phyloP scores from a whole-genome alignment of 176 grass and related monocot species.

The Oryza punctata region DNA sequence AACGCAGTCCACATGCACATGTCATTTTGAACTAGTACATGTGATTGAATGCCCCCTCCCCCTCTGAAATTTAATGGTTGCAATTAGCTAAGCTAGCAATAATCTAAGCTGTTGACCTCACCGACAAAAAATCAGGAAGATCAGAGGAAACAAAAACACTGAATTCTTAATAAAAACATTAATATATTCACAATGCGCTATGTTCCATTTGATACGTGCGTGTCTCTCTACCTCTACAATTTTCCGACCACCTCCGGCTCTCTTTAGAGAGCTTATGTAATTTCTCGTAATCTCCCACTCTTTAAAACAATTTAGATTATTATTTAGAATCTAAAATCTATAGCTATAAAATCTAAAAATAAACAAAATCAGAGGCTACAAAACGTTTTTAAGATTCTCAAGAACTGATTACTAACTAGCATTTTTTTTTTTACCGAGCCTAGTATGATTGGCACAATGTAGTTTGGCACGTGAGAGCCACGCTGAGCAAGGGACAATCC shows the following conservation, averaged over 20 bases:
- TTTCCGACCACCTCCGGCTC: background rate
- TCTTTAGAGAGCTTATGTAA: too few relatives aligned
- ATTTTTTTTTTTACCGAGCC: too few relatives aligned
- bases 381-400: too few relatives aligned
- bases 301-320: too few relatives aligned
- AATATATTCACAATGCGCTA: too few relatives aligned
- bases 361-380: too few relatives aligned
- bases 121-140: background rate
- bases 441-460: background rate
- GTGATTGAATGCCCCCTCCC: too few relatives aligned
- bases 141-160: background rate
- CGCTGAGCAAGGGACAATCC: background rate
- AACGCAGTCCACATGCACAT: background rate
- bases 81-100: background rate
- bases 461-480: background rate
- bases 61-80: background rate
- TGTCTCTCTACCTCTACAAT: background rate
- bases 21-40: background rate
- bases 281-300: too few relatives aligned
- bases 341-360: too few relatives aligned
- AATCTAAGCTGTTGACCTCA: background rate
- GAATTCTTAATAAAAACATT: too few relatives aligned
- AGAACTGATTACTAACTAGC: too few relatives aligned
- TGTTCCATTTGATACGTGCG: background rate
- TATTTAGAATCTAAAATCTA: too few relatives aligned